Evolutionary conservation across 2,329 filamentous ascomycete species (phyloP), one percentile per base, ranked within the genome.

Genomic region (Aspergillus felis): DNA sequence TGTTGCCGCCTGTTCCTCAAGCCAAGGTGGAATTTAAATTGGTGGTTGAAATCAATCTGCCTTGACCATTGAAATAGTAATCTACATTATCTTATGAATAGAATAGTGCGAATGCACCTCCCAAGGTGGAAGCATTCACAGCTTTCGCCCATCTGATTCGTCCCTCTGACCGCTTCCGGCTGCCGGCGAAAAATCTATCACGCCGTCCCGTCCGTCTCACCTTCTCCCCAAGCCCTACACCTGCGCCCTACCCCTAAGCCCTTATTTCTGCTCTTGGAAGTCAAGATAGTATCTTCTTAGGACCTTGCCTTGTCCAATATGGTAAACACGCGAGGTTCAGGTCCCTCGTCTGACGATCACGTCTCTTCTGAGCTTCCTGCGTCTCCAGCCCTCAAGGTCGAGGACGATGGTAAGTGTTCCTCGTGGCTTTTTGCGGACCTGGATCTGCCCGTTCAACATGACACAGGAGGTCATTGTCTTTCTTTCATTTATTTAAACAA

Each of bases 241-340:
- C 64, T 68, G 72, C 74, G 75, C 75, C 75, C 75, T 78, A 76
- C 66, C 74, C 75, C 75, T 77, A 77, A 77, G 73, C 75, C 75
- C 75, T 77, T 69, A 77, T 77, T 77, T 76, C 75, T 77, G 66
- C 71, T 77, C 74, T 71, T 68, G 75, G 75, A 76, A 74, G 68
- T 68, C 67, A 61, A 66, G 58, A 65, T 58, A 59, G 58, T 57
- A 60, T 64, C 62, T 50, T 58, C 61, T 56, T 59, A 61, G 56
- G 58, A 60, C 54, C 60, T 61, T 56, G 56, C 63, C 59, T 59
- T 60, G 52, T 57, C 65, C 63, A 64, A 51, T 55, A 75, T 76
- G 73, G 68, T 69, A 60, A 68, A 71, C 61, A 65, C 70, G 47
- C 64, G 57, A 60, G 71, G 61, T 50, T 58, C 63, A 59, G 61